Evolutionary conservation across 176 grass and related monocot genomes (phyloP).

Genomic region (Eleusine indica): DNA sequence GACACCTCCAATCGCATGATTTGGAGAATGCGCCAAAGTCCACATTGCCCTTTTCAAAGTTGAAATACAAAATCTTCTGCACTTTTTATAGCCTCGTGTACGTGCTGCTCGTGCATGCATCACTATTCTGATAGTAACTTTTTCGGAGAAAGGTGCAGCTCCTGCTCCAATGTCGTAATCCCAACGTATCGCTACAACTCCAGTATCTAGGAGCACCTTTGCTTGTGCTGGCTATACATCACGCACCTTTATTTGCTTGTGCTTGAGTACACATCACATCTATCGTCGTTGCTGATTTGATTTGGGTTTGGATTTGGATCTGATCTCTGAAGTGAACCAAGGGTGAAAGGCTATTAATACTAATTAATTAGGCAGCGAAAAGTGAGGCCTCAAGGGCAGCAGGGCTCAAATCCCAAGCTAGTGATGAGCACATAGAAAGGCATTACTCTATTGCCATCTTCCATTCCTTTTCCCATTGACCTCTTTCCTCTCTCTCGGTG

Average conservation of each 20-base stretch:
- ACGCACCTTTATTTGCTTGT: conserved; percentile 3
- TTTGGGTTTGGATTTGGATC: conserved; percentile 17
- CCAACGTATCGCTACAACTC: conserved; percentile 16
- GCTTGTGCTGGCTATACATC: background rate
- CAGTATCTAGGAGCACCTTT: conserved; percentile 6
- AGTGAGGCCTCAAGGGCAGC: too few relatives aligned
- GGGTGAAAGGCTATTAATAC: too few relatives aligned
- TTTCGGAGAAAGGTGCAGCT: conserved; percentile 13
- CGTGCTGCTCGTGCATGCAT: background rate
- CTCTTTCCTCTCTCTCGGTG: background rate
- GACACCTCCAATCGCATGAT: conserved; percentile 26
- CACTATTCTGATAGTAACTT: background rate
- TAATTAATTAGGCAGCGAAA: too few relatives aligned
- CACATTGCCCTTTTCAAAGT: conserved; percentile 24
- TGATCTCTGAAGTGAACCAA: background rate
- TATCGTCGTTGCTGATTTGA: conserved; percentile 13
- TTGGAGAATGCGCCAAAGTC: conserved; percentile 39
- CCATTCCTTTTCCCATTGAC: conserved; percentile 47
- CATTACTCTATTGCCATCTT: conserved; percentile 33
- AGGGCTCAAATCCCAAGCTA: conserved; percentile 44
- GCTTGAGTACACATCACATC: background rate
- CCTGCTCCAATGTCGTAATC: conserved; percentile 18
- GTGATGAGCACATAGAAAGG: conserved; percentile 31
- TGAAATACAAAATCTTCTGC: conserved; percentile 24
- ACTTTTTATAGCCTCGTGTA: background rate